These are phyloP conservation scores for Phialophora macrospora DNA, from an alignment of 2,329 filamentous ascomycete genomes.

Conservation along the genomic window DNA sequence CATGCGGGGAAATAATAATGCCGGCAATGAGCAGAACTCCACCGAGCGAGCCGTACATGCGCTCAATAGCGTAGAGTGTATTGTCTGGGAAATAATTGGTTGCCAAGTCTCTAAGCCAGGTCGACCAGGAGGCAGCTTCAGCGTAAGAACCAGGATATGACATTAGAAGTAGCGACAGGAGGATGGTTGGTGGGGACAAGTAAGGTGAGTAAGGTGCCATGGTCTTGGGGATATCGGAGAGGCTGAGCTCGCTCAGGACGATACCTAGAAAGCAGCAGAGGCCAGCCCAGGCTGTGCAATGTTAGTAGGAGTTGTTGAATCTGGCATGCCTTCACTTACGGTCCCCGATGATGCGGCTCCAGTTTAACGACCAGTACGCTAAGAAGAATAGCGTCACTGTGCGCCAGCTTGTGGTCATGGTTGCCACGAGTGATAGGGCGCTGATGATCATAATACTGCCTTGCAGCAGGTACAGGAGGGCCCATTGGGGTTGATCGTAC, in stretches of 20 bases:
- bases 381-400: constrained; percentile 55
- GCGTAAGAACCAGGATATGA: constrained; percentile 64
- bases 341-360: constrained; percentile 47
- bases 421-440: constrained; percentile 58
- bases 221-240: constrained; percentile 47
- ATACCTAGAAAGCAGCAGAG: constrained; percentile 65
- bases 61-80: constrained; percentile 54
- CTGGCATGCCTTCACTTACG: constrained; percentile 37
- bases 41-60: constrained; percentile 57
- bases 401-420: constrained; percentile 56
- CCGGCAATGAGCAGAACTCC: constrained; percentile 57
- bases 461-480: constrained; percentile 59
- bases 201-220: constrained; percentile 53
- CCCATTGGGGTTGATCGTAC: constrained; percentile 66
- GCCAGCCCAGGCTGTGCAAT: constrained; percentile 52
- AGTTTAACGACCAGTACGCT: constrained; percentile 52
- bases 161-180: constrained; percentile 61
- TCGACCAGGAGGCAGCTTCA: constrained; percentile 62
- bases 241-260: constrained; percentile 60
- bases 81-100: constrained; percentile 49
- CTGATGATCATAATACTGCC: constrained; percentile 62
- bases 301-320: constrained; percentile 5
- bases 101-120: constrained; percentile 23
- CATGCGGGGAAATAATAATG: constrained; percentile 58
- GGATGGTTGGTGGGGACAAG: constrained; percentile 49